Base-by-base conservation (phyloP, 1,139 yeast species). In the Kluyveromyces sp. region DNA sequence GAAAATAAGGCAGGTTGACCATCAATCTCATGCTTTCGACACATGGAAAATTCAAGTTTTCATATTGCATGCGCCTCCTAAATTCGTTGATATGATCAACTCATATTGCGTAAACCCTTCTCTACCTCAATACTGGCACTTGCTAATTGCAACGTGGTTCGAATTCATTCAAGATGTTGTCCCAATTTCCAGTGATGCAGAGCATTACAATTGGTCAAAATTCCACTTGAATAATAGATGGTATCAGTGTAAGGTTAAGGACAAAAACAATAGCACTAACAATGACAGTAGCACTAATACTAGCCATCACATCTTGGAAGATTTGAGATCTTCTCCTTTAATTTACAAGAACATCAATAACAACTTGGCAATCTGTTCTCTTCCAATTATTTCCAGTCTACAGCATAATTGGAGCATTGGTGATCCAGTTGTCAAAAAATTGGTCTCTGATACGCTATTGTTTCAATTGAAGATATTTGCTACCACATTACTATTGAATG, bases 141-240 rank as follows among this genome's bases (percentile, higher is more conserved):
- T 59, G 21, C 44, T 55, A 41, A 54, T 57, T 40, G 46, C 56
- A 1, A 53, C 60, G 3, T 59, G 63, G 63, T 56, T 57, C 42
- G 59, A 56, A 30, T 55, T 57, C 37, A 45, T 56, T 47, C 42
- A 27, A 15, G 43, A 28, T 29, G 42, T 39, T 26, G 15, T 39
- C 7, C 33, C 34, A 7, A 5, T 31, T 8, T 35, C 40, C 15
- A 7, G 25, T 8, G 35, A 29, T 8, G 27, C 28, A 8, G 31
- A 25, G 4, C 34, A n/a, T n/a, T 7, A 33, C 21, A 34, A 25
- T 25, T 39, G 39, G 39, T 38, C 33, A 28, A 43, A 39, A 34
- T 43, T 39, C 34, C 41, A 39, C 21, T 10, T 43, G n/a, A 34
- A 10, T 29, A 33, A 29, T 26, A 39, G 39, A 7, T 43, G 42